These are phyloP conservation scores for Rhizopogon vinicolor DNA, from an alignment of 768 basidiomycete genomes.

Conservation along the genomic window DNA sequence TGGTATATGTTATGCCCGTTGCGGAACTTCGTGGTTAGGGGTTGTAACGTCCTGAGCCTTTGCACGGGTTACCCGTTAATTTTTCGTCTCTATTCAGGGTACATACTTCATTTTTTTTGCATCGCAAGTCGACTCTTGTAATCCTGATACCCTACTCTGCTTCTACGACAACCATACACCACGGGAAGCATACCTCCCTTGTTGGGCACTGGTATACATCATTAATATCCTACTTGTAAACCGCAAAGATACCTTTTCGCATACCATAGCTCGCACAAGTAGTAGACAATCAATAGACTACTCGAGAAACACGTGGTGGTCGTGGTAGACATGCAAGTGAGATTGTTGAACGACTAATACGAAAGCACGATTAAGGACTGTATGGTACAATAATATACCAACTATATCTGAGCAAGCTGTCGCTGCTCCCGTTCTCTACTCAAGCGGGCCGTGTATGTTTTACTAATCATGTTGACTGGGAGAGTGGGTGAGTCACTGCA, in stretches of 20 bases:
- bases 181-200: not conserved
- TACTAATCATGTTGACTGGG: conserved; percentile 77
- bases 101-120: conserved; percentile 12
- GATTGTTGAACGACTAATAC: not conserved
- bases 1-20: conserved; percentile 11
- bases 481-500: not conserved
- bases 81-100: conserved; percentile 10
- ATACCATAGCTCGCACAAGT: not conserved
- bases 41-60: conserved; percentile 1
- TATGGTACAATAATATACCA: not conserved
- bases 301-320: not conserved
- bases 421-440: conserved; percentile 41
- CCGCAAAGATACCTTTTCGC: not conserved
- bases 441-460: conserved; percentile 58
- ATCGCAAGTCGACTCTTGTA: not conserved
- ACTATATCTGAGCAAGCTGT: not conserved
- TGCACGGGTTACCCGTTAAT: conserved; percentile 4
- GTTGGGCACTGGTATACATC: not conserved
- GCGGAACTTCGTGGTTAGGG: conserved; percentile 6
- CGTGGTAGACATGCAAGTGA: not conserved
- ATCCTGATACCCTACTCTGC: not conserved
- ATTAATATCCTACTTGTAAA: not conserved
- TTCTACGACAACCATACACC: not conserved
- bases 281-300: not conserved
- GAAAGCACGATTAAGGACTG: not conserved